These are phyloP conservation scores for Voacanga thouarsii DNA, from an alignment of 257 asterid genomes.

Conservation along the genomic window DNA sequence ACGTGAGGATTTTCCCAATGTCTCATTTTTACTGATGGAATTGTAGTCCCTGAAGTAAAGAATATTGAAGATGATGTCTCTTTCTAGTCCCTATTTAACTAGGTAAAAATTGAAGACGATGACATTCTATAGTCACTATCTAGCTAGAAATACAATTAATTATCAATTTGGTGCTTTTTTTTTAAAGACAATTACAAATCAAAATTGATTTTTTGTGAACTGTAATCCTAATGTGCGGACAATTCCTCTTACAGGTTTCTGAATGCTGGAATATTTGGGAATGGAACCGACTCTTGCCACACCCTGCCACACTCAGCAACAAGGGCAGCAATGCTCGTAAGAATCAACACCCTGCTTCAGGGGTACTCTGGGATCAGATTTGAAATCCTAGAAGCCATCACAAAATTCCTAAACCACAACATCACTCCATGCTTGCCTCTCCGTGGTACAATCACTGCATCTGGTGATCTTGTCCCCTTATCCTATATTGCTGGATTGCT, in stretches of 20 bases:
- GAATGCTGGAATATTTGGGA: constrained; percentile 51
- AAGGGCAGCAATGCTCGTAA: constrained; percentile 53
- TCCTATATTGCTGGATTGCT: constrained; percentile 50
- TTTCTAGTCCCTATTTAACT: too few relatives aligned
- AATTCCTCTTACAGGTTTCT: constrained; percentile 28
- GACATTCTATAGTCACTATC: neutral
- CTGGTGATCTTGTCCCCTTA: constrained; percentile 50
- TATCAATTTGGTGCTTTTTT: neutral
- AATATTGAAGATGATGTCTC: too few relatives aligned
- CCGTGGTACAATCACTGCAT: constrained; percentile 50
- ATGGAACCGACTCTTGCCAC: constrained; percentile 38
- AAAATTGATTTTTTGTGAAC: neutral
- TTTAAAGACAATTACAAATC: too few relatives aligned
- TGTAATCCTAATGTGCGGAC: neutral
- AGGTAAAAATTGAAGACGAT: neutral
- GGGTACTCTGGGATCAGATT: constrained; percentile 53
- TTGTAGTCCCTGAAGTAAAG: neutral
- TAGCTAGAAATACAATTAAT: neutral
- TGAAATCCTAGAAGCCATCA: constrained; percentile 50
- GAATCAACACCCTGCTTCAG: constrained; percentile 52
- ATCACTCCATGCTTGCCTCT: constrained; percentile 50
- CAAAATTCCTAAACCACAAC: constrained; percentile 44
- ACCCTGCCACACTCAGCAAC: constrained; percentile 47
- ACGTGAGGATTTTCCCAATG: neutral
- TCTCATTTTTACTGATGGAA: neutral